Evolutionary conservation across 2,329 filamentous ascomycete genomes (phyloP).

Genomic region (Scolecobasidium constrictum): DNA sequence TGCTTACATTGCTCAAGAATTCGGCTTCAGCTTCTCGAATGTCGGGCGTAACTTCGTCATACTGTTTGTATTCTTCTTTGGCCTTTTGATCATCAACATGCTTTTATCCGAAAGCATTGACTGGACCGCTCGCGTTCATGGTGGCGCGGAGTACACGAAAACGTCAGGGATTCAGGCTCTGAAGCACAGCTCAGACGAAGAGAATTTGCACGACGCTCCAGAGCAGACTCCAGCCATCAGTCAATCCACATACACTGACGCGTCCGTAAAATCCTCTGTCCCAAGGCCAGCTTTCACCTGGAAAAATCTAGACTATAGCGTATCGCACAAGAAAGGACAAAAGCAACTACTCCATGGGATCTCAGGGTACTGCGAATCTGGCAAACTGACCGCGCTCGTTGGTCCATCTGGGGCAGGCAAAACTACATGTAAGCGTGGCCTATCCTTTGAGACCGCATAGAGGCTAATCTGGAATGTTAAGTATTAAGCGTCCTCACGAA

Average conservation of each 20-base stretch:
- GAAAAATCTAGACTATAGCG: conserved; percentile 45
- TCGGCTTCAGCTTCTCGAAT: conserved; percentile 45
- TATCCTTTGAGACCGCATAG: no score
- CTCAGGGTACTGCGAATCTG: conserved; percentile 44
- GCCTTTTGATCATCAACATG: conserved; percentile 64
- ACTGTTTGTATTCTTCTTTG: conserved; percentile 31
- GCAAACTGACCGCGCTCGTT: conserved; percentile 36
- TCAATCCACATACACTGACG: no score
- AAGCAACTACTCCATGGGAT: conserved; percentile 45
- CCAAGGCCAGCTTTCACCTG: conserved; percentile 34
- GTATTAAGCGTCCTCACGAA: conserved; percentile 73
- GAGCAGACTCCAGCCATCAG: conserved; percentile 16
- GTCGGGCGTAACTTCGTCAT: conserved; percentile 35
- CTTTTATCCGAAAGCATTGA: background rate
- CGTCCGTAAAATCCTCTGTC: conserved; percentile 22
- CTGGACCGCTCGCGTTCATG: conserved; percentile 48
- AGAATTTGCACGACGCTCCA: conserved; percentile 11
- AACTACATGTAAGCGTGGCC: no score
- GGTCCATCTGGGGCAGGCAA: conserved; percentile 72
- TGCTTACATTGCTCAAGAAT: conserved; percentile 45
- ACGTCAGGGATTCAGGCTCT: conserved; percentile 41
- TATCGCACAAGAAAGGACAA: conserved; percentile 38
- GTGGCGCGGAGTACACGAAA: conserved; percentile 63
- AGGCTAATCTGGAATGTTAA: no score
- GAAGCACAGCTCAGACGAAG: conserved; percentile 25